Base-by-base conservation (phyloP, 2,329 filamentous ascomycete genomes). In the Albophoma yamanashiensis region DNA sequence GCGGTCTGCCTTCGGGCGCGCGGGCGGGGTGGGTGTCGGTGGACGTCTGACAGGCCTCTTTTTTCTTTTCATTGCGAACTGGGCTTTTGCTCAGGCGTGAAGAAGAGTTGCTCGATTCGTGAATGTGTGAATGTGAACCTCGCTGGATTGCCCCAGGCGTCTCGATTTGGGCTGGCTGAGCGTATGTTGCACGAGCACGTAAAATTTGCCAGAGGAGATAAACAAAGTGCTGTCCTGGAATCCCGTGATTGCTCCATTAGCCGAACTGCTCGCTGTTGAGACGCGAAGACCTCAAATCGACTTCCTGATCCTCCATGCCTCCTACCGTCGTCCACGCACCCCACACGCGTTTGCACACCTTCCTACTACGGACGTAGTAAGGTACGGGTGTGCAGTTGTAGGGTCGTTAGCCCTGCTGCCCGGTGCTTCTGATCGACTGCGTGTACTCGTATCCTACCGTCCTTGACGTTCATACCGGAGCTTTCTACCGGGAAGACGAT, bases 21-120 rank as follows among this genome's bases (percentile, higher is more conserved):
- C 76, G 79, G 78, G 76, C 80, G 79, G 88, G 89, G 89, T 89
- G 89, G 89, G 89, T 84, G 82, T 83, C 80, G 89, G 89, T 81
- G 88, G 88, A 89, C 84, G 89, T 92, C 90, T 94, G 90, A 93
- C 90, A 90, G 89, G 81, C 74, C 66, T 73, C 71, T 81, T 79
- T 75, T 66, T 63, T 78, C 78, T 84, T 84, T 84, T 83, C 79
- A 76, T 82, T 83, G 70, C 74, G n/a, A 67, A 72, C 69, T 66
- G 76, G 73, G 79, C 77, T 31, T 47, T 76, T 71, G 66, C 73
- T 68, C 67, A 72, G 78, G 60, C 63, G 76, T 70, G 78, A 84
- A 70, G 83, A 84, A 84, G 81, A 79, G 60, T 5, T 27, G 1
- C 42, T 25, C 25, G 1, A 4, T 20, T 3, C 8, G 17, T n/a